Evolutionary conservation across 768 basidiomycete genomes (phyloP).

Genomic region (Roridomyces roridus): DNA sequence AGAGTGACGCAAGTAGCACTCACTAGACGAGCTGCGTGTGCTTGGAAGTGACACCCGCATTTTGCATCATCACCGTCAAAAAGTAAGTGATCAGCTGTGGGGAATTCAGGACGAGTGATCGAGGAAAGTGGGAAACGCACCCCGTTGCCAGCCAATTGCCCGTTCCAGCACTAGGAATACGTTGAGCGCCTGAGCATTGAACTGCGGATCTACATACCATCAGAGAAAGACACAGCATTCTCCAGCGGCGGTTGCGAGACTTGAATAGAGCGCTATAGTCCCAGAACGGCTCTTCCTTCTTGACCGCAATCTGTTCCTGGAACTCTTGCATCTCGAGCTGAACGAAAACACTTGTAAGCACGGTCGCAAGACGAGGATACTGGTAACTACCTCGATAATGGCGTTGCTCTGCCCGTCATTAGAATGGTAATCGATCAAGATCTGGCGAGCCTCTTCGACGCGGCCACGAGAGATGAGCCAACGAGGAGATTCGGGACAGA

Average conservation of each 20-base stretch:
- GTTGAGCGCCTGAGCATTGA: not conserved
- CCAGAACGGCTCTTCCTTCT: slow-evolving; percentile 30
- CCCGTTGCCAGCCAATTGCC: slow-evolving; percentile 33
- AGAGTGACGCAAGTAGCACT: not conserved
- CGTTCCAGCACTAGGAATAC: slow-evolving; percentile 28
- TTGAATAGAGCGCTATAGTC: slow-evolving; percentile 28
- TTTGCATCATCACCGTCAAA: slow-evolving; percentile 29
- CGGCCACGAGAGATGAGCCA: slow-evolving; percentile 40
- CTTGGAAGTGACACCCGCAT: slow-evolving; percentile 29
- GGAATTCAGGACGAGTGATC: not conserved
- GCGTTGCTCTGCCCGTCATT: slow-evolving; percentile 31
- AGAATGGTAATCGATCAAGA: slow-evolving; percentile 35
- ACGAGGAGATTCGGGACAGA: slow-evolving; percentile 33
- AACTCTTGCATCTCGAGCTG: slow-evolving; percentile 33
- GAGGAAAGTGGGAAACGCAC: slow-evolving; percentile 10
- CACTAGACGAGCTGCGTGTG: slow-evolving; percentile 32
- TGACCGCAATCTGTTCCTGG: slow-evolving; percentile 24
- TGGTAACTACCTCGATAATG: slow-evolving; percentile 25
- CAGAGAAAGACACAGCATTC: slow-evolving; percentile 30
- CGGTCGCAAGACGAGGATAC: not conserved
- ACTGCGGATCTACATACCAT: no score
- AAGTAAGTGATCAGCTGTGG: slow-evolving; percentile 32
- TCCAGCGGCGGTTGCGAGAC: slow-evolving; percentile 29
- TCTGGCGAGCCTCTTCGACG: slow-evolving; percentile 35
- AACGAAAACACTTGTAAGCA: not conserved